Conservation (phyloP, 169 alveolate species). For the Pseudocohnilembus persalinus region DNA sequence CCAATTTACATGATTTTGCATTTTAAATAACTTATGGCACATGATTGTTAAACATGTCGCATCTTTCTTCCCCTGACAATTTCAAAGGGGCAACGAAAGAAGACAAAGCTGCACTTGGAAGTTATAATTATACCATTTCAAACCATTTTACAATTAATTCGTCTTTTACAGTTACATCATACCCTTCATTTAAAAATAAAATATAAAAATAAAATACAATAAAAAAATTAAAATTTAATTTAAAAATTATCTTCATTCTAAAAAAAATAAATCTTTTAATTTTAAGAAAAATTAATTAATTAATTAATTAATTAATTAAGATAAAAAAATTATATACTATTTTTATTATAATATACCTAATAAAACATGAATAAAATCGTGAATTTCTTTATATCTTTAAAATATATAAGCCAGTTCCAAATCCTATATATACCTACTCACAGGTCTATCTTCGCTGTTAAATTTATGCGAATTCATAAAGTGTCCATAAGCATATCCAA, state of each 20-base stretch:
- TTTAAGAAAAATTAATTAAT: too few species aligned
- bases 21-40: constrained; percentile 10
- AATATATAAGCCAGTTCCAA: constrained; percentile 34
- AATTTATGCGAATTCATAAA: background rate
- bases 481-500: background rate
- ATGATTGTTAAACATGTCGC: background rate
- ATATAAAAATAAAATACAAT: background rate
- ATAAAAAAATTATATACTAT: too few species aligned
- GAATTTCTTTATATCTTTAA: constrained; percentile 45
- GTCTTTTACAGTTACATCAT: background rate
- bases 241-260: too few species aligned
- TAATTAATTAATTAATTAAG: too few species aligned
- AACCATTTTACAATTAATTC: constrained; percentile 34
- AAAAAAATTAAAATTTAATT: too few species aligned
- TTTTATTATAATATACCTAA: background rate
- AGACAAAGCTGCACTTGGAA: constrained; percentile 25
- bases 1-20: constrained; percentile 1
- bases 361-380: constrained; percentile 32
- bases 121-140: constrained; percentile 20
- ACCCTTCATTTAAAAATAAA: background rate
- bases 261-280: too few species aligned
- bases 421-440: constrained; percentile 19
- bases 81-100: constrained; percentile 9
- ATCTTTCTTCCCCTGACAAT: background rate
- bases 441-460: constrained; percentile 24